These are phyloP conservation scores for Ogataea polymorpha DNA, from an alignment of 805 yeast genomes.

Conservation along the genomic window DNA sequence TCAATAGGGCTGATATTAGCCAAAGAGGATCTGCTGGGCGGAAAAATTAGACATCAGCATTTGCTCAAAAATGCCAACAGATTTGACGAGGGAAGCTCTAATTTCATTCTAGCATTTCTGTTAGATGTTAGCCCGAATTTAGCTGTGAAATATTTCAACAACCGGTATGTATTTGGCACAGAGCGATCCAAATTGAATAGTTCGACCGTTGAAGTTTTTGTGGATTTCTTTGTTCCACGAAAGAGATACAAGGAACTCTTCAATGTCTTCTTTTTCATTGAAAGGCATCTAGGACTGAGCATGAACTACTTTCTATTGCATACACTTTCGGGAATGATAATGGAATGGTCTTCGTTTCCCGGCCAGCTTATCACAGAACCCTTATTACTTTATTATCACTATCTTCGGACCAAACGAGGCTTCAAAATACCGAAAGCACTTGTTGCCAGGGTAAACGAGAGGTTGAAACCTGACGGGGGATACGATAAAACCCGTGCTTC, in stretches of 20 bases:
- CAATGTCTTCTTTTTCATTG: slow-evolving; percentile 4
- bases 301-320: neutral
- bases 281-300: slow-evolving; percentile 1
- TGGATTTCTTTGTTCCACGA: slow-evolving; percentile 4
- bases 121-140: slow-evolving; percentile 1
- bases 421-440: neutral
- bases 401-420: neutral
- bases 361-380: neutral
- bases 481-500: neutral
- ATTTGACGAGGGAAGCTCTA: slow-evolving; percentile 1
- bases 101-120: slow-evolving; percentile 8
- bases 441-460: neutral
- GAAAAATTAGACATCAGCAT: neutral
- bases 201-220: slow-evolving; percentile 4
- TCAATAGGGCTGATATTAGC: neutral
- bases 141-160: slow-evolving; percentile 10
- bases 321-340: slow-evolving; percentile 3
- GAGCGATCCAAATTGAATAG: neutral
- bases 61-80: slow-evolving; percentile 2
- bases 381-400: neutral
- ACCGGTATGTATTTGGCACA: neutral
- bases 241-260: slow-evolving; percentile 6
- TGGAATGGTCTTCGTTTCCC: slow-evolving; percentile 6
- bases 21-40: neutral
- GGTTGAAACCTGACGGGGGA: neutral